A percentile compares a stretch with the other conserved stretches of the same genome.
Evolutionary conservation across 2,329 filamentous ascomycete genomes (phyloP).

Genomic region (Penicillium aurantiogriseum): DNA sequence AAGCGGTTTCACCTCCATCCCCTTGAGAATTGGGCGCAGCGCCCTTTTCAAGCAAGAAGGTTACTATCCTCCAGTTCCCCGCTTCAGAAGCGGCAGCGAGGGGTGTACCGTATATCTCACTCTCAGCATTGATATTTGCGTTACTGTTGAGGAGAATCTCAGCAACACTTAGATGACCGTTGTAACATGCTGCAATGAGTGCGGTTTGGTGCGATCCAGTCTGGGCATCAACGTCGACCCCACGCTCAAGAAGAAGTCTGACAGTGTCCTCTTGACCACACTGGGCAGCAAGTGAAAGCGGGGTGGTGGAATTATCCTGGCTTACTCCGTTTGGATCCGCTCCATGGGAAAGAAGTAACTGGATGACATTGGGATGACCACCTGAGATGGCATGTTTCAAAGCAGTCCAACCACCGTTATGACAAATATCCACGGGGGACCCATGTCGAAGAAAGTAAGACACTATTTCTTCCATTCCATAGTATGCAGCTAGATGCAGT

Average conservation of each 20-base stretch:
- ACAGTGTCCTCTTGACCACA: neutral
- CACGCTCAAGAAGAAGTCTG: neutral
- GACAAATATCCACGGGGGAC: neutral
- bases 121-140: neutral
- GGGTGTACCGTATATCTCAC: neutral
- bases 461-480: neutral
- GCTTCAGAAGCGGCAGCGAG: neutral
- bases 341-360: neutral
- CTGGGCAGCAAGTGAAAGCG: neutral
- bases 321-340: neutral
- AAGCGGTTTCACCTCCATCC: neutral
- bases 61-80: neutral
- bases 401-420: neutral
- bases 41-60: neutral
- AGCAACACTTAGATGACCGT: neutral
- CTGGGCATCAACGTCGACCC: neutral
- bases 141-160: neutral
- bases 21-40: neutral
- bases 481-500: neutral
- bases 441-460: neutral
- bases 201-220: neutral
- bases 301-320: neutral
- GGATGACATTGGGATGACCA: fast-evolving
- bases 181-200: neutral
- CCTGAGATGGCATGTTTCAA: neutral